A percentile compares a stretch with the other conserved stretches of the same genome.
Evolutionary conservation across 495 filamentous ascomycete species (phyloP).

Genomic region (Astrothelium macrocarpum): DNA sequence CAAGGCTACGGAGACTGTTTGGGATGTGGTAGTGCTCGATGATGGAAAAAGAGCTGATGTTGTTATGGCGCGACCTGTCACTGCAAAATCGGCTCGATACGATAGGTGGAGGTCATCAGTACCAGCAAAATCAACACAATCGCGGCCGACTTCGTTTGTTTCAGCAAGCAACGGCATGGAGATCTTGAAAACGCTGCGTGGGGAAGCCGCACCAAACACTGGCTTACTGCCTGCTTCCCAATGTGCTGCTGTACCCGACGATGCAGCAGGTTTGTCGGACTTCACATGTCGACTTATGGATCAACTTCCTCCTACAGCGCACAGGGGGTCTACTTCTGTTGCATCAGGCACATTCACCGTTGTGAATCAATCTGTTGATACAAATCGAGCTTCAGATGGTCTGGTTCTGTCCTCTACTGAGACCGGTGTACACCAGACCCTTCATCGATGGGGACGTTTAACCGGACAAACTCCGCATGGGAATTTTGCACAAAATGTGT

Average conservation of each 20-base stretch:
- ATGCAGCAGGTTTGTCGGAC: not conserved
- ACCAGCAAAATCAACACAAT: constrained; percentile 16
- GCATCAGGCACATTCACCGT: not conserved
- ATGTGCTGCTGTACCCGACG: not conserved
- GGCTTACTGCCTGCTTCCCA: not conserved
- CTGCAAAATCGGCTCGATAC: constrained; percentile 19
- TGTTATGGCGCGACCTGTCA: constrained; percentile 29
- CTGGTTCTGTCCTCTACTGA: no score
- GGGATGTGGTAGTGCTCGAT: constrained; percentile 70
- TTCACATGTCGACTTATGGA: not conserved
- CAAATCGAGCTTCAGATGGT: not conserved
- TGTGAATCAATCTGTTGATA: not conserved
- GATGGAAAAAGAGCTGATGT: constrained; percentile 54
- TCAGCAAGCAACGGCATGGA: not conserved
- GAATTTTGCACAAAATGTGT: constrained; percentile 61
- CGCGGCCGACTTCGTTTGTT: constrained; percentile 20
- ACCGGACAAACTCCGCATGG: constrained; percentile 56
- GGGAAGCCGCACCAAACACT: not conserved
- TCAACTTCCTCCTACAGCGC: not conserved
- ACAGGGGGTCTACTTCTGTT: not conserved
- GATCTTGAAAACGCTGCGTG: not conserved
- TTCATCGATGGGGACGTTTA: constrained; percentile 47
- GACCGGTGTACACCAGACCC: no score
- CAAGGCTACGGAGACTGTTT: constrained; percentile 53
- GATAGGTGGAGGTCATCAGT: constrained; percentile 19